Evolutionary conservation across 164 flowering plant species (phyloP).

Genomic region (Echeveria elegans): DNA sequence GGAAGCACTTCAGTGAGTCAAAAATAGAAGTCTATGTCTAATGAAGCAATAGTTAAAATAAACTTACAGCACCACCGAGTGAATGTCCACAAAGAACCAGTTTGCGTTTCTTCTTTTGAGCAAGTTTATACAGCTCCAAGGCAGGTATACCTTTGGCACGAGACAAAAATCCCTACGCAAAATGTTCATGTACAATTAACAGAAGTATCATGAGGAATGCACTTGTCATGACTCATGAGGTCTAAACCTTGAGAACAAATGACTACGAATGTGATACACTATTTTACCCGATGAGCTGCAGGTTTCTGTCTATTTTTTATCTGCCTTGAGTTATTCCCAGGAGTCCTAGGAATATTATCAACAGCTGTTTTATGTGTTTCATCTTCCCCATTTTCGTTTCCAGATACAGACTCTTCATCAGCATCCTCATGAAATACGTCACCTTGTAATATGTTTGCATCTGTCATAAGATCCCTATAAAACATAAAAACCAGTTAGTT

Average conservation of each 20-base stretch:
- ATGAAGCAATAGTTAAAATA: conserved; percentile 6
- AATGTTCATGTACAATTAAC: not conserved
- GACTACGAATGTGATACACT: not conserved
- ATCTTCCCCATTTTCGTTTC: conserved; percentile 26
- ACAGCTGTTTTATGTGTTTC: conserved; percentile 26
- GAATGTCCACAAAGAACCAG: conserved; percentile 98
- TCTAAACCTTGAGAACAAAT: not conserved
- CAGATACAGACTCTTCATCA: conserved; percentile 41
- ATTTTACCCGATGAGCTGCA: conserved; percentile 85
- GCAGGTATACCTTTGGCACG: conserved; percentile 99
- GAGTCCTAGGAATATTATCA: conserved; percentile 28
- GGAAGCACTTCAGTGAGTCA: conserved; percentile 4
- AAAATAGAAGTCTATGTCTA: not conserved
- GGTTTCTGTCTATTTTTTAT: conserved; percentile 49
- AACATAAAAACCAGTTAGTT: not conserved
- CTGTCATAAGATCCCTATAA: conserved; percentile 82
- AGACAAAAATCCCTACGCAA: conserved; percentile 75
- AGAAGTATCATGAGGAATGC: not conserved
- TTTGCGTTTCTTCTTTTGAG: conserved; percentile 85
- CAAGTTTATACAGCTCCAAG: conserved; percentile 89
- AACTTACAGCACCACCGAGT: conserved; percentile 98
- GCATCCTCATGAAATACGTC: conserved; percentile 82
- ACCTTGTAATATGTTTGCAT: conserved; percentile 93
- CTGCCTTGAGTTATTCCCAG: conserved; percentile 38
- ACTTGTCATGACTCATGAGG: not conserved